Conservation (phyloP, 306 rosid species). For the Senna tora region DNA sequence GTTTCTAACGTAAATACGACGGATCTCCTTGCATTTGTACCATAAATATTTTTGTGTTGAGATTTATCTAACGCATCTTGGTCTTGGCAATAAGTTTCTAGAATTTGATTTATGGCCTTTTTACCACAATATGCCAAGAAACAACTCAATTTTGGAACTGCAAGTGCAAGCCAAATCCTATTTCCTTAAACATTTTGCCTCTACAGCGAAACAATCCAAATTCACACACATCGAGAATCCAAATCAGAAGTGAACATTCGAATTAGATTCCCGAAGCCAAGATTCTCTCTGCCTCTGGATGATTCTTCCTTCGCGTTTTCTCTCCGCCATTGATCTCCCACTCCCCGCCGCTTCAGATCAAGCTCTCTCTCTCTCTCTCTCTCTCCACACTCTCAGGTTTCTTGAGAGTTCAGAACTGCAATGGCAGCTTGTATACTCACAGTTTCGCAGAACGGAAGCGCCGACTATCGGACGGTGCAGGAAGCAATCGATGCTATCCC, state of each 20-base stretch:
- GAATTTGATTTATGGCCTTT: not conserved
- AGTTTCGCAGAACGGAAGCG: slow-evolving; percentile 76
- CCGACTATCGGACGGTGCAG: slow-evolving; percentile 72
- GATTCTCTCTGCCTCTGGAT: not conserved
- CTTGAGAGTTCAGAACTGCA: slow-evolving; percentile 7
- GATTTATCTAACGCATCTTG: too few relatives aligned
- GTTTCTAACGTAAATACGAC: too few relatives aligned
- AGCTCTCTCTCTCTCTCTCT: not conserved
- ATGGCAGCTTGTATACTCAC: slow-evolving; percentile 65
- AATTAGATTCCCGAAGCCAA: not conserved
- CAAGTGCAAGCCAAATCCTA: too few relatives aligned
- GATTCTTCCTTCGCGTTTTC: slow-evolving; percentile 2
- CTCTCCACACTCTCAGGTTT: slow-evolving; percentile 8
- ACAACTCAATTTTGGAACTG: not conserved
- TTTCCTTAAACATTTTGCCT: too few relatives aligned
- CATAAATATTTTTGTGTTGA: too few relatives aligned
- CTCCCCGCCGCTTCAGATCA: not conserved
- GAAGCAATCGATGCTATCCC: slow-evolving; percentile 88
- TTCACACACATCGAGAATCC: not conserved
- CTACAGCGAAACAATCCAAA: not conserved
- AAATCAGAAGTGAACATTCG: not conserved
- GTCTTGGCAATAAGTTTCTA: too few relatives aligned
- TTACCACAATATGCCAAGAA: not conserved
- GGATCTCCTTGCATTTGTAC: too few relatives aligned
- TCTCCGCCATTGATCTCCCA: slow-evolving; percentile 22